A percentile compares a stretch with the other conserved stretches of the same genome.
These are phyloP conservation scores for Rutstroemia sp. DNA, from an alignment of 2,329 filamentous ascomycete species.

Conservation along the genomic window DNA sequence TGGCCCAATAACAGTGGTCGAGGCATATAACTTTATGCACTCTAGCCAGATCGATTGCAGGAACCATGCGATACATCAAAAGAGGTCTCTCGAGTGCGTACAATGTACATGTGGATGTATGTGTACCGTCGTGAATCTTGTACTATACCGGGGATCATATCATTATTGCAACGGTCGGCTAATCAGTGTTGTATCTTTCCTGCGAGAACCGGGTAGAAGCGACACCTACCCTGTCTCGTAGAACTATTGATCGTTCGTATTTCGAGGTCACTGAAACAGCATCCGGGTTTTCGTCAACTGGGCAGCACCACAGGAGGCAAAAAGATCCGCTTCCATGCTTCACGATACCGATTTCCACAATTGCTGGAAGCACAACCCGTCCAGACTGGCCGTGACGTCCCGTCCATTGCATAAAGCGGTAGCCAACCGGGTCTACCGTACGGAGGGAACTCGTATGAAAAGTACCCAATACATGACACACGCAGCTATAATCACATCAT, in stretches of 20 bases:
- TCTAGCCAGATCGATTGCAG: conserved; percentile 7
- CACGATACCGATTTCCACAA: not conserved
- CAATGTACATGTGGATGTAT: not conserved
- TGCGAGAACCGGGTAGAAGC: conserved; percentile 3
- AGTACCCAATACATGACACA: not conserved
- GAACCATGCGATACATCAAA: conserved; percentile 10
- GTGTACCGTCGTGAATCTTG: conserved; percentile 10
- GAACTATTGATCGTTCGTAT: not conserved
- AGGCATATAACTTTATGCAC: not conserved
- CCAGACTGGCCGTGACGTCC: not conserved
- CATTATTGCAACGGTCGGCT: conserved; percentile 8
- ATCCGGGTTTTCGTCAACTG: conserved; percentile 10
- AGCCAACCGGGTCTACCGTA: conserved; percentile 2
- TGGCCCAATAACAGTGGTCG: not conserved
- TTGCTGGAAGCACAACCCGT: not conserved
- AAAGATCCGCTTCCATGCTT: conserved; percentile 4
- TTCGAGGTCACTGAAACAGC: not conserved
- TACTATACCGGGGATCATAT: not conserved
- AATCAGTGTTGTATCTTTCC: conserved; percentile 1
- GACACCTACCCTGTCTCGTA: not conserved
- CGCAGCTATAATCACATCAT: not conserved
- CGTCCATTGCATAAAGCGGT: conserved; percentile 8
- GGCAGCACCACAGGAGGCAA: conserved; percentile 7
- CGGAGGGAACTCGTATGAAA: not conserved
- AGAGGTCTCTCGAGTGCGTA: too few relatives aligned